Conservation (phyloP, 495 filamentous ascomycete genomes). For the Penicillium simplicissimum region DNA sequence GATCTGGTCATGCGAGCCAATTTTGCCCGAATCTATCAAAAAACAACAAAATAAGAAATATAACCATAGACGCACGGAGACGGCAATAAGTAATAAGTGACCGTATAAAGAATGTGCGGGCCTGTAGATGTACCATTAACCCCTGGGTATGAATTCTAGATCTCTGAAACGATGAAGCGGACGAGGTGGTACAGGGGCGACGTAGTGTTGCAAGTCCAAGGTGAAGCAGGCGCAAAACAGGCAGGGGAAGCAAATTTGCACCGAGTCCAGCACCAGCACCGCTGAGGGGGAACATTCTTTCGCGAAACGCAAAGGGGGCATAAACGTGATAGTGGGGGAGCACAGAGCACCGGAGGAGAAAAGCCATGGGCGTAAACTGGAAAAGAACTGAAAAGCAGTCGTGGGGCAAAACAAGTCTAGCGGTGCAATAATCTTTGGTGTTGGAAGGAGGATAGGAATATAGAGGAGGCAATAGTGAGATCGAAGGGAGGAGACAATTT, state of each 20-base stretch:
- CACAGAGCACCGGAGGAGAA: not conserved
- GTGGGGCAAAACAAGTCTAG: not conserved
- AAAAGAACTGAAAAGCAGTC: not conserved
- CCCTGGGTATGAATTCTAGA: slow-evolving; percentile 28
- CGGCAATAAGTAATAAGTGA: not conserved
- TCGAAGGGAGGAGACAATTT: not conserved
- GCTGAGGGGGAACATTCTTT: slow-evolving; percentile 19
- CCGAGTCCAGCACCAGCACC: not conserved
- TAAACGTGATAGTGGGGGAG: not conserved
- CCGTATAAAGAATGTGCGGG: slow-evolving; percentile 21
- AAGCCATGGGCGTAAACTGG: not conserved
- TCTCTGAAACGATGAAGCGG: slow-evolving; percentile 9
- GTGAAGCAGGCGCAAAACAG: not conserved
- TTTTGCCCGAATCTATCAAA: slow-evolving; percentile 11
- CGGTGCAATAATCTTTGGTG: not conserved
- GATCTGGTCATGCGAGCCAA: not conserved
- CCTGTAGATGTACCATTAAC: not conserved
- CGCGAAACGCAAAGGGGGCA: slow-evolving; percentile 4
- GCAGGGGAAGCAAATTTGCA: not conserved
- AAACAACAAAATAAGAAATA: not conserved
- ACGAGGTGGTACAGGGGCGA: slow-evolving; percentile 5
- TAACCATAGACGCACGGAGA: not conserved
- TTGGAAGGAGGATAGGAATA: not conserved
- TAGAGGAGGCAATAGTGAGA: not conserved
- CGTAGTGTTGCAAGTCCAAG: not conserved